These are phyloP conservation scores for Aspergillus coremiiformis DNA, from an alignment of 495 filamentous ascomycete species.

Conservation along the genomic window DNA sequence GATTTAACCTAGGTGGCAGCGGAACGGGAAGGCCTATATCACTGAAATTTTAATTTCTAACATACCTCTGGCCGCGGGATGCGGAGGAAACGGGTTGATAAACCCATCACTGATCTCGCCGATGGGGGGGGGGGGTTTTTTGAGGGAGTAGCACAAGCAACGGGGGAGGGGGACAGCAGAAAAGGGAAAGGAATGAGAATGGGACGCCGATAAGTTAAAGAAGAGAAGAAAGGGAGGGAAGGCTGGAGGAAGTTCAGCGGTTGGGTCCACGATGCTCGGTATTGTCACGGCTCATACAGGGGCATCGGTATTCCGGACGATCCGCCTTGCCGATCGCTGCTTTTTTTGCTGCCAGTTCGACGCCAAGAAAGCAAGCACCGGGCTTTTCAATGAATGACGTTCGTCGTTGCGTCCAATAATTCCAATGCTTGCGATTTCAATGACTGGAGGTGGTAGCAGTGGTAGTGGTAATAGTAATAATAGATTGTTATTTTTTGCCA, in stretches of 20 bases:
- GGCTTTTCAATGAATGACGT: too few species aligned
- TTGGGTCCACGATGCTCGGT: slow-evolving; percentile 1
- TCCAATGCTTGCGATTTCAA: too few species aligned
- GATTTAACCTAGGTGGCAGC: slow-evolving; percentile 9
- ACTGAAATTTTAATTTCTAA: slow-evolving; percentile 5
- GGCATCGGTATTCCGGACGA: slow-evolving; percentile 16
- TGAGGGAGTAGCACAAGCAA: not conserved
- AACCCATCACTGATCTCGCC: slow-evolving; percentile 34
- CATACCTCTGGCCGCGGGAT: slow-evolving; percentile 54
- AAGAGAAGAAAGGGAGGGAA: slow-evolving; percentile 7
- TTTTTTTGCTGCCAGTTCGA: not conserved
- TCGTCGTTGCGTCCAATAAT: too few species aligned
- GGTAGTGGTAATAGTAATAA: too few species aligned
- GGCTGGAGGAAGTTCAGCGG: slow-evolving; percentile 21
- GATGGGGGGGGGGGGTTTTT: not conserved
- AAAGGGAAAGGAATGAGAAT: slow-evolving; percentile 18
- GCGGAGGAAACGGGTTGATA: slow-evolving; percentile 43
- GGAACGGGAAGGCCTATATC: slow-evolving; percentile 1
- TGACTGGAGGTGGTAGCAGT: too few species aligned
- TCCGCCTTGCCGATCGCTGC: slow-evolving; percentile 10
- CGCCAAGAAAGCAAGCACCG: not conserved
- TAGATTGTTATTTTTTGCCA: too few species aligned
- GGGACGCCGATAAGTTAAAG: slow-evolving; percentile 4
- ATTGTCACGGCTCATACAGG: slow-evolving; percentile 14
- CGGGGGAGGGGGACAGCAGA: slow-evolving; percentile 8